Conservation (phyloP, 257 asterid genomes). For the Gentiana dahurica region DNA sequence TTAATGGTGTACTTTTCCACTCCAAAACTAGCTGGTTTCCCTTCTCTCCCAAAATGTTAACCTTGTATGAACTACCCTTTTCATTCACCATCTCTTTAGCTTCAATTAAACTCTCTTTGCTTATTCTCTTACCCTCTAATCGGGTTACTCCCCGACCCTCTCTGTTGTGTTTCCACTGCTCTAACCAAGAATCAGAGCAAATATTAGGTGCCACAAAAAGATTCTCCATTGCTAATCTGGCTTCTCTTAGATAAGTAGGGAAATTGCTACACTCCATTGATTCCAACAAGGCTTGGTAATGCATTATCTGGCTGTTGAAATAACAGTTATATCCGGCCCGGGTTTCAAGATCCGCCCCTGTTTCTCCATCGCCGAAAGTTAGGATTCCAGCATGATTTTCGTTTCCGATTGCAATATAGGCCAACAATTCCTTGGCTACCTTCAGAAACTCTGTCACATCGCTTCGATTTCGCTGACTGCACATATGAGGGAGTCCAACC, state of each 20-base stretch:
- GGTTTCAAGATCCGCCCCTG: conserved; percentile 11
- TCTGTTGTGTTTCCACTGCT: conserved; percentile 29
- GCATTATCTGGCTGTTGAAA: conserved; percentile 29
- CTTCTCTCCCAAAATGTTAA: conserved; percentile 18
- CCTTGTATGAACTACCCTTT: conserved; percentile 25
- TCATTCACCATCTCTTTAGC: conserved; percentile 45
- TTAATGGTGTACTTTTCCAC: conserved; percentile 50
- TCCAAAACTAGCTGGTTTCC: conserved; percentile 47
- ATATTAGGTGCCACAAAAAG: conserved; percentile 48
- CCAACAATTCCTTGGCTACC: conserved; percentile 28
- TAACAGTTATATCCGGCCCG: conserved; percentile 21
- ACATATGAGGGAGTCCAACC: conserved; percentile 68
- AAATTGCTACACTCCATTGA: conserved; percentile 43
- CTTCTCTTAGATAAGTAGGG: conserved; percentile 53
- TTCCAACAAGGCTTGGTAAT: conserved; percentile 45
- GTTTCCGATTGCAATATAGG: conserved; percentile 5
- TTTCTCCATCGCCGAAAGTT: conserved; percentile 57
- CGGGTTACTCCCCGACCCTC: conserved; percentile 2
- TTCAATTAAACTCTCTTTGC: conserved; percentile 40
- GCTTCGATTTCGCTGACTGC: conserved; percentile 23
- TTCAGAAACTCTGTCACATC: conserved; percentile 30
- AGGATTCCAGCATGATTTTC: conserved; percentile 24
- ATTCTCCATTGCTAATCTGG: conserved; percentile 53
- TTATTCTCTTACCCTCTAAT: conserved; percentile 26
- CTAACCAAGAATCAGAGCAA: conserved; percentile 38